Conservation (phyloP, 108 stramenopile species). For the Parietichytrium sp. region DNA sequence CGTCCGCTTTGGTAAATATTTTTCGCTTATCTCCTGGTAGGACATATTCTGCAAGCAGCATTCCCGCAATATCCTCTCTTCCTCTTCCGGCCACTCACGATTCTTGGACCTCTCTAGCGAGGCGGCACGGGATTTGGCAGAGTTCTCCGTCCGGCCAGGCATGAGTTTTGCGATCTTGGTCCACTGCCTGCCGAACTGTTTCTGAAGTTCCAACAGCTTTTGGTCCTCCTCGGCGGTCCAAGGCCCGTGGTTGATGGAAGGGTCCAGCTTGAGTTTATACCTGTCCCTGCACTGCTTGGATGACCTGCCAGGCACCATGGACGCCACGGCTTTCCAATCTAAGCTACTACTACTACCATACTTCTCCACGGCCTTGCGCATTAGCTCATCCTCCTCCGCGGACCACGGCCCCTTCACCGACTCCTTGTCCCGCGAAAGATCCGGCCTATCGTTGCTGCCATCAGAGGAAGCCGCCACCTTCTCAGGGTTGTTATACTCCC, state of each 20-base stretch:
- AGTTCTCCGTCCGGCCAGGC: slow-evolving; percentile 18
- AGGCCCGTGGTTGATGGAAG: slow-evolving; percentile 12
- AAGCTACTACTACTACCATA: too few species aligned
- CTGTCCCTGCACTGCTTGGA: slow-evolving; percentile 32
- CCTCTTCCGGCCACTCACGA: slow-evolving; percentile 31
- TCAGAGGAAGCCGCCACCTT: too few species aligned
- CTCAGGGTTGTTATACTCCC: too few species aligned
- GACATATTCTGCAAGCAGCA: background rate
- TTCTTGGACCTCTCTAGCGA: background rate
- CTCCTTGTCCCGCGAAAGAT: too few species aligned
- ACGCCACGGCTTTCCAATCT: slow-evolving; percentile 30
- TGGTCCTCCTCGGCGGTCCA: slow-evolving; percentile 33
- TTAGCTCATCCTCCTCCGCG: slow-evolving; percentile 25
- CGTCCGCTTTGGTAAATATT: background rate
- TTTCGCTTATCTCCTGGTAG: background rate
- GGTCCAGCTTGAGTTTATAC: background rate
- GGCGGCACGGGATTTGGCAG: background rate
- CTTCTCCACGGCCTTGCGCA: background rate
- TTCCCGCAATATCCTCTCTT: background rate
- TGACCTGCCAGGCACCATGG: background rate
- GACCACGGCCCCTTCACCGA: slow-evolving; percentile 10
- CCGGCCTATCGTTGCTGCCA: too few species aligned
- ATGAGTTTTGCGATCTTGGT: slow-evolving; percentile 41
- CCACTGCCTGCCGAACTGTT: slow-evolving; percentile 10
- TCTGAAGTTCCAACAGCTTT: background rate